A percentile compares a stretch with the other conserved stretches of the same genome.
Evolutionary conservation across 129 eudicot genomes (phyloP).

Genomic region (Solidago caesia): DNA sequence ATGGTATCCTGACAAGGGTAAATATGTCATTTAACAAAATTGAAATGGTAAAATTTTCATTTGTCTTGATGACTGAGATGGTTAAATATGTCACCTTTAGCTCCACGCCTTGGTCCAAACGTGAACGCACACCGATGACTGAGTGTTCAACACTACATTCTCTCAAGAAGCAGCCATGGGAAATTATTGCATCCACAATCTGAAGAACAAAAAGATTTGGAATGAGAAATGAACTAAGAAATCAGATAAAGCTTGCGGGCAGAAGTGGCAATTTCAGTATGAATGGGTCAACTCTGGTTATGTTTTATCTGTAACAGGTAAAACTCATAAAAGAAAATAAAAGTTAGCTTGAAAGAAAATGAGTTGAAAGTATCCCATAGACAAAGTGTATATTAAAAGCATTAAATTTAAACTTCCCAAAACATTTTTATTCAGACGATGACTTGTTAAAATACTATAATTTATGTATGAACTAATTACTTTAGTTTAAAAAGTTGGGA

Average conservation of each 20-base stretch:
- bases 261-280: not conserved
- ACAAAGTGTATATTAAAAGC: not conserved
- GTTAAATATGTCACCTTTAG: conserved; percentile 39
- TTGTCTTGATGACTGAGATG: not conserved
- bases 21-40: conserved; percentile 9
- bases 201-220: conserved; percentile 24
- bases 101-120: conserved; percentile 75
- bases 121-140: conserved; percentile 78
- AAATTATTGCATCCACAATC: conserved; percentile 80
- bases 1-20: conserved; percentile 64
- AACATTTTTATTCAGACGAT: no score
- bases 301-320: not conserved
- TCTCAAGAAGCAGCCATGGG: conserved; percentile 87
- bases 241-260: not conserved
- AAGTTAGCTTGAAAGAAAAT: not conserved
- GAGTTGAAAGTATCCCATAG: not conserved
- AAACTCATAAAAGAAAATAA: not conserved
- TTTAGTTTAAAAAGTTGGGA: not conserved
- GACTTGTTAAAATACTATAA: no score
- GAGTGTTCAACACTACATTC: conserved; percentile 80
- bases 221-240: not conserved
- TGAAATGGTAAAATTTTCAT: not conserved
- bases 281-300: not conserved
- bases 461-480: not conserved
- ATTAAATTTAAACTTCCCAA: no score